Percentiles rank a stretch among this genome's conserved stretches.
Evolutionary conservation across 306 rosid species (phyloP).

Genomic region (Pyrus bretschneideri): DNA sequence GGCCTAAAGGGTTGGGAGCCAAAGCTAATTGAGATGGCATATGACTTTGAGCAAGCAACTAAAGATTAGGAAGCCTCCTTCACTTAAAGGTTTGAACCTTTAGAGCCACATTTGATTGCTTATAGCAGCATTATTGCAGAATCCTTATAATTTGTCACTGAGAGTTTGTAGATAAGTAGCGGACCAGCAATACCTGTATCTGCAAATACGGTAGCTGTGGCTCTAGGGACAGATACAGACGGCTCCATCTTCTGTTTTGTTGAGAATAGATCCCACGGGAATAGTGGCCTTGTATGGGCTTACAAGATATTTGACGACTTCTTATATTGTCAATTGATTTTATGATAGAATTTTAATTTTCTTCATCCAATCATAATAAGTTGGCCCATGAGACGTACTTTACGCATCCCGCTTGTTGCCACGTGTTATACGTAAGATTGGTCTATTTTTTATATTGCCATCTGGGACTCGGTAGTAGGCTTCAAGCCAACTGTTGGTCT

Average conservation of each 20-base stretch:
- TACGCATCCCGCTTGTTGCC: too few species aligned
- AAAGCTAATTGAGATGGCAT: slow-evolving; percentile 26
- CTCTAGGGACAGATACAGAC: slow-evolving; percentile 53
- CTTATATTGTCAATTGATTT: rapidly evolving
- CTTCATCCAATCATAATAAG: too few species aligned
- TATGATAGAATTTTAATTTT: too few species aligned
- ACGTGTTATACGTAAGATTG: too few species aligned
- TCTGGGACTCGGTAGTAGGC: slow-evolving; percentile 46
- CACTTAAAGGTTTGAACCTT: not conserved
- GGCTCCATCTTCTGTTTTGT: slow-evolving; percentile 45
- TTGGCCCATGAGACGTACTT: too few species aligned
- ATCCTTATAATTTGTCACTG: not conserved
- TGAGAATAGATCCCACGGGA: too few species aligned
- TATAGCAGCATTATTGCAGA: not conserved
- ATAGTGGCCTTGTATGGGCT: too few species aligned
- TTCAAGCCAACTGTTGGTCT: slow-evolving; percentile 67
- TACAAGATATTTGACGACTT: too few species aligned
- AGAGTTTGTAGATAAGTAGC: slow-evolving; percentile 43
- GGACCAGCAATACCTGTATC: slow-evolving; percentile 60
- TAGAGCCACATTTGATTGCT: not conserved
- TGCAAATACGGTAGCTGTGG: slow-evolving; percentile 50
- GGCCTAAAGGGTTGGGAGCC: slow-evolving; percentile 18
- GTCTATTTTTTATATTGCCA: not conserved
- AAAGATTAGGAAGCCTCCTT: slow-evolving; percentile 26
- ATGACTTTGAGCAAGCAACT: slow-evolving; percentile 31